Percentiles rank a stretch among this genome's conserved stretches.
These are phyloP conservation scores for Leavenworthia alabamica DNA, from an alignment of 345 rosid species.

Conservation along the genomic window DNA sequence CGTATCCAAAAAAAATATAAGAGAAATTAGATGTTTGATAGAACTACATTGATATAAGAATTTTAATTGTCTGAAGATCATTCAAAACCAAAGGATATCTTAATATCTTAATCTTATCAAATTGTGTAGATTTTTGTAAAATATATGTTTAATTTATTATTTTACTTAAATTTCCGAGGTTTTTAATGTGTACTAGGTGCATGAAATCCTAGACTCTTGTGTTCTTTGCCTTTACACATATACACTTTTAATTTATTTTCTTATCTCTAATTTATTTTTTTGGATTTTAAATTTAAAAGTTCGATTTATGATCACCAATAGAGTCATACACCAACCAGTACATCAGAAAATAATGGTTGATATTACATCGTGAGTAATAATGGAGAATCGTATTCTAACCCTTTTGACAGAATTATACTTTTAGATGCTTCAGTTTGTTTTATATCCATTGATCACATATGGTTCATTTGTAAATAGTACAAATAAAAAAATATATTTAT, in stretches of 20 bases:
- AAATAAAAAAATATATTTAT: neutral
- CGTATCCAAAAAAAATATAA: too few species aligned
- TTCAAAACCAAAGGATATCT: neutral
- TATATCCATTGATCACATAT: constrained; percentile 21
- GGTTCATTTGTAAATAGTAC: neutral
- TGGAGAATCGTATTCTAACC: constrained; percentile 28
- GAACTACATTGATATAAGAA: too few species aligned
- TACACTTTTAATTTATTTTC: neutral
- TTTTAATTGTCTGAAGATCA: neutral
- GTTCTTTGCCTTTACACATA: neutral
- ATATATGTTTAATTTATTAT: neutral
- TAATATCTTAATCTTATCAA: neutral
- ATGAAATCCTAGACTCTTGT: constrained; percentile 11
- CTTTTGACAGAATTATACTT: constrained; percentile 26
- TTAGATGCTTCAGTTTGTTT: constrained; percentile 17
- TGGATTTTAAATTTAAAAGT: too few species aligned
- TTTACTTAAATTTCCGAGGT: neutral
- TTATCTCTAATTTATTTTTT: neutral
- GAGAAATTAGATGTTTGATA: neutral
- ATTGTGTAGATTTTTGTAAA: neutral
- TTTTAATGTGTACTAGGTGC: neutral
- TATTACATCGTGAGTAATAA: constrained; percentile 19
- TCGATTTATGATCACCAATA: too few species aligned
- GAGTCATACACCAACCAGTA: too few species aligned
- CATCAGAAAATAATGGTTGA: constrained; percentile 21